A percentile compares a stretch with the other conserved stretches of the same genome.
Evolutionary conservation across 305 asterid genomes (phyloP).

Genomic region (Stenogyne calaminthoides): DNA sequence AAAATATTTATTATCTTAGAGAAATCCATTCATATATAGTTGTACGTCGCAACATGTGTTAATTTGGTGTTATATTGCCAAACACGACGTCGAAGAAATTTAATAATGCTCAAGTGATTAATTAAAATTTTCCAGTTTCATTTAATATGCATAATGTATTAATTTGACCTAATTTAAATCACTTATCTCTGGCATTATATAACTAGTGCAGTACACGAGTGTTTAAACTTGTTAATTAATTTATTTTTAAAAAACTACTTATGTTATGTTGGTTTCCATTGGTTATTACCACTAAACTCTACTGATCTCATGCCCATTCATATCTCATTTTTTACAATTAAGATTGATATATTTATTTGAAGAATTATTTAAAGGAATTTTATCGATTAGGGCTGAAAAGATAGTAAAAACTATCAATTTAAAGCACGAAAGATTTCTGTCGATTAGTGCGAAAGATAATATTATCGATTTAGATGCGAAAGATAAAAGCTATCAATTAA

Average conservation of each 20-base stretch:
- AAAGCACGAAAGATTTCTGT: too few relatives aligned
- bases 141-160: conserved; percentile 5
- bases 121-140: neutral
- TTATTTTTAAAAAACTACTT: neutral
- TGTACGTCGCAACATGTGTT: neutral
- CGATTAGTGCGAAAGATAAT: too few relatives aligned
- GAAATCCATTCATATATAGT: neutral
- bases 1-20: too few relatives aligned
- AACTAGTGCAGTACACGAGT: conserved; percentile 26
- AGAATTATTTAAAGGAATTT: too few relatives aligned
- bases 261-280: conserved; percentile 3
- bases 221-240: neutral
- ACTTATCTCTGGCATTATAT: neutral
- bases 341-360: neutral
- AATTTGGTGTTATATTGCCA: too few relatives aligned
- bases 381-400: too few relatives aligned
- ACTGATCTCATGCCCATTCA: neutral
- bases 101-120: neutral
- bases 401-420: too few relatives aligned
- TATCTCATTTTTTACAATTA: neutral
- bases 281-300: conserved; percentile 10
- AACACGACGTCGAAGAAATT: too few relatives aligned
- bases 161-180: conserved; percentile 32
- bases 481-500: too few relatives aligned
- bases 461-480: too few relatives aligned